Conservation (phyloP, 805 yeast genomes). For the Teunomyces tritomae region DNA sequence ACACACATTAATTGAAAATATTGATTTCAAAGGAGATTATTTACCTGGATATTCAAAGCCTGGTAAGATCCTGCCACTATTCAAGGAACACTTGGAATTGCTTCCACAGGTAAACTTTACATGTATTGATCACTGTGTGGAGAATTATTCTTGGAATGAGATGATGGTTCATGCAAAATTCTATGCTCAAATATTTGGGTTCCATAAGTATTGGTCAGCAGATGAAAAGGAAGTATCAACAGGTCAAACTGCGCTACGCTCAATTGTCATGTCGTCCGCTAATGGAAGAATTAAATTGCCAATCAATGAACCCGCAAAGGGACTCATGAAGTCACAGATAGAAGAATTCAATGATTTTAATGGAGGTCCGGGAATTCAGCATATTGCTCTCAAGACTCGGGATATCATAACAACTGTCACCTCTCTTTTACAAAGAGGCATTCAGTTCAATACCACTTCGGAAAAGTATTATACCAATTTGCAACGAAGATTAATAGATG, state of each 20-base stretch:
- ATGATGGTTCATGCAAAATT: constrained; percentile 57
- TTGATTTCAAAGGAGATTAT: constrained; percentile 39
- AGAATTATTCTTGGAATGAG: constrained; percentile 68
- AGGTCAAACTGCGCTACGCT: constrained; percentile 62
- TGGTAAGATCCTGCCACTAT: constrained; percentile 6
- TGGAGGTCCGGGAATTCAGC: constrained; percentile 84
- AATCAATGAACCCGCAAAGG: constrained; percentile 78
- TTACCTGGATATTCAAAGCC: constrained; percentile 47
- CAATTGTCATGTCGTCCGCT: constrained; percentile 73
- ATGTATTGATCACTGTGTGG: constrained; percentile 76
- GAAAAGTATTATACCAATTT: constrained; percentile 54
- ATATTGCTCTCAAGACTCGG: constrained; percentile 65
- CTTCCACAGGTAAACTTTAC: constrained; percentile 38
- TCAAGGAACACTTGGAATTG: constrained; percentile 3
- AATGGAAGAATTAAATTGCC: constrained; percentile 74
- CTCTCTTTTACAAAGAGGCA: constrained; percentile 58
- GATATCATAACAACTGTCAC: constrained; percentile 59
- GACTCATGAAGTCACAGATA: constrained; percentile 66
- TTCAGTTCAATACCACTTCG: constrained; percentile 65
- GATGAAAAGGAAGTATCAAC: constrained; percentile 77
- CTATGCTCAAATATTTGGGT: constrained; percentile 65
- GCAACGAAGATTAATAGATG: constrained; percentile 39
- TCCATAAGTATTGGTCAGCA: constrained; percentile 80
- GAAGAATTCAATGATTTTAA: constrained; percentile 77
- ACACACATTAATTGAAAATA: constrained; percentile 64